Conservation (phyloP, 2,329 filamentous ascomycete species). For the Alternaria dauci region DNA sequence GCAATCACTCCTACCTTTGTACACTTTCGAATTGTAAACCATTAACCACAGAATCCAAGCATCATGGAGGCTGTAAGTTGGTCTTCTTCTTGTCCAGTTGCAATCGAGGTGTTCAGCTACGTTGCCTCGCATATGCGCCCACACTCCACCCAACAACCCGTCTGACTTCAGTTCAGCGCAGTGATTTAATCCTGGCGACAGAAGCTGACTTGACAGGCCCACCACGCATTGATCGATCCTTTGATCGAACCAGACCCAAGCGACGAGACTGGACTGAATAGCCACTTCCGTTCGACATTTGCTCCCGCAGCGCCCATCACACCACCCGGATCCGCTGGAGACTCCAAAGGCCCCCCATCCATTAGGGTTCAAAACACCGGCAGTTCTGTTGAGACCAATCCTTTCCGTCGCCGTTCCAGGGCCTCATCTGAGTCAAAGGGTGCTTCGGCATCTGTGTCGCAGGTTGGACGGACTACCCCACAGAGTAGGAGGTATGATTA, state of each 20-base stretch:
- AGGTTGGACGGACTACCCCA: constrained; percentile 28
- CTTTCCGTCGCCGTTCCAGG: constrained; percentile 50
- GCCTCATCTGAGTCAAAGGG: constrained; percentile 42
- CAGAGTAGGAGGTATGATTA: constrained; percentile 46
- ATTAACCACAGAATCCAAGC: constrained; percentile 8
- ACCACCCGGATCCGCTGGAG: constrained; percentile 43
- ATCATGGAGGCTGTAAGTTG: constrained; percentile 19
- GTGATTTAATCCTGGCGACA: neutral
- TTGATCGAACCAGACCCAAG: constrained; percentile 72
- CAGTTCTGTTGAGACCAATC: constrained; percentile 54
- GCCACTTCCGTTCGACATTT: constrained; percentile 62
- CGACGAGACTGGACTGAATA: constrained; percentile 71
- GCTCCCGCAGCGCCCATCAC: constrained; percentile 45
- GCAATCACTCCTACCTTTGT: constrained; percentile 1
- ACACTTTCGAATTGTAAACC: neutral
- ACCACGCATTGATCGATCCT: constrained; percentile 73
- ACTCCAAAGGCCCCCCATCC: constrained; percentile 33
- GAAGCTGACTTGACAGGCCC: constrained; percentile 59
- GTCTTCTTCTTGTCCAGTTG: constrained; percentile 3
- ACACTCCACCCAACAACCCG: neutral
- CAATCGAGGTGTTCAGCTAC: neutral
- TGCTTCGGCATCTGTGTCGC: constrained; percentile 27
- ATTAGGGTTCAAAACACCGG: constrained; percentile 47
- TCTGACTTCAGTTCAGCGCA: neutral
- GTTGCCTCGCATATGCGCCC: neutral